phyloP scores from a whole-genome alignment of 164 flowering plant species.

The Liriodendron chinense region DNA sequence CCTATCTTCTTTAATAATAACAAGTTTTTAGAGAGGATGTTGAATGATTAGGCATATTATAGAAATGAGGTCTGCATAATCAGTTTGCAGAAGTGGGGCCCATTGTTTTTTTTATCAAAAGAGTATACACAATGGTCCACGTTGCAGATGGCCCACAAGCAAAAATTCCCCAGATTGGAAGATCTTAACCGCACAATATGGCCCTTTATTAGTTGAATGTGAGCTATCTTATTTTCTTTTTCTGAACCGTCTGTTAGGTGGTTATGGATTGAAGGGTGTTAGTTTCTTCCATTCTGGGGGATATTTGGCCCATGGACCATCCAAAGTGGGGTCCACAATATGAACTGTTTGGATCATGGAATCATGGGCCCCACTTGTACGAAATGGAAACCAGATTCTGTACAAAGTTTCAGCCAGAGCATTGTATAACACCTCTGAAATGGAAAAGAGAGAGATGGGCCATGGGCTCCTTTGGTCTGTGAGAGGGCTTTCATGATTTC shows the following conservation, averaged over 20 bases:
- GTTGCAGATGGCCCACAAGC: too few species aligned
- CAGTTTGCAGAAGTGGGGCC: neutral
- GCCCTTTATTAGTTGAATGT: neutral
- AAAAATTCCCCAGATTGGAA: neutral
- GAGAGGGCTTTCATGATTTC: constrained; percentile 24
- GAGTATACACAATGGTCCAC: neutral
- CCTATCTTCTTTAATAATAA: constrained; percentile 3
- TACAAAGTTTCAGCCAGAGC: too few species aligned
- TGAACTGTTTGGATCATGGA: neutral
- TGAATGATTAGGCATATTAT: neutral
- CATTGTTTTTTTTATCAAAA: too few species aligned
- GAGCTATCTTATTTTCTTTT: too few species aligned
- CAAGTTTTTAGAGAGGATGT: neutral
- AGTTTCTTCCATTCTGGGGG: neutral
- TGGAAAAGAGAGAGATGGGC: constrained; percentile 7
- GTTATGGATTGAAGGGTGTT: too few species aligned
- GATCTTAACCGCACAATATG: neutral
- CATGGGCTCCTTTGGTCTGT: constrained; percentile 7
- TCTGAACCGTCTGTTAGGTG: too few species aligned
- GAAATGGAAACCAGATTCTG: neutral
- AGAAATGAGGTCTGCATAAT: neutral
- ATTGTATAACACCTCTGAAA: neutral
- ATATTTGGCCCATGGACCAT: neutral
- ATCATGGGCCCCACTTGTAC: neutral
- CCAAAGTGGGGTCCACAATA: too few species aligned